These are phyloP conservation scores for Avena sativa DNA, from an alignment of 176 grass and related monocot species.

Conservation along the genomic window DNA sequence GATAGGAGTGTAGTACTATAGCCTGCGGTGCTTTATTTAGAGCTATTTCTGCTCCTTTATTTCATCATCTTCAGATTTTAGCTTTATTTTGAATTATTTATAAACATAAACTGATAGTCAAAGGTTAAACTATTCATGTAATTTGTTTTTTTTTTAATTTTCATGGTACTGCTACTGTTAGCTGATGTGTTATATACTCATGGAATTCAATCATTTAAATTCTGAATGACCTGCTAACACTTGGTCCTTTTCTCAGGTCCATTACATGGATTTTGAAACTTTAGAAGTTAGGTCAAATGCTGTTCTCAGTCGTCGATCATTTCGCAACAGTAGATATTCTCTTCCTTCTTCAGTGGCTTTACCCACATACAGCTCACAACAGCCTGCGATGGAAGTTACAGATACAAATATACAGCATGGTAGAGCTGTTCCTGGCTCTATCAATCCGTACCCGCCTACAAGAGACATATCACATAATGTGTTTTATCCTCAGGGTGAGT, in stretches of 20 bases:
- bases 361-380: not conserved
- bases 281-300: constrained; percentile 35
- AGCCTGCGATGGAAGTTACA: constrained; percentile 39
- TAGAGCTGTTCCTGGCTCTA: constrained; percentile 36
- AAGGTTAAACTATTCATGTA: constrained; percentile 22
- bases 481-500: constrained; percentile 62
- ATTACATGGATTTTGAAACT: constrained; percentile 51
- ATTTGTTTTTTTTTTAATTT: constrained; percentile 3
- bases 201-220: constrained; percentile 1
- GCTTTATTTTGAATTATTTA: not conserved
- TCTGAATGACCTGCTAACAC: constrained; percentile 40
- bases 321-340: constrained; percentile 9
- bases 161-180: not conserved
- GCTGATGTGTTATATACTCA: not conserved
- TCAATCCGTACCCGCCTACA: constrained; percentile 22
- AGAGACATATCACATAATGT: constrained; percentile 24
- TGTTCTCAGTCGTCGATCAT: constrained; percentile 27
- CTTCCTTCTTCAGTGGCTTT: constrained; percentile 28
- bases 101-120: not conserved
- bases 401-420: constrained; percentile 30
- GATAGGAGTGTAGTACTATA: not conserved
- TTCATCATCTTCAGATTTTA: not conserved
- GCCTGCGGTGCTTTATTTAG: not conserved
- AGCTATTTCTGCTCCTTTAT: constrained; percentile 1
- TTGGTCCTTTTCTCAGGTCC: constrained; percentile 31